Evolutionary conservation across 306 rosid species (phyloP), one percentile per base, ranked within the genome.

Genomic region (Quercus ilex): DNA sequence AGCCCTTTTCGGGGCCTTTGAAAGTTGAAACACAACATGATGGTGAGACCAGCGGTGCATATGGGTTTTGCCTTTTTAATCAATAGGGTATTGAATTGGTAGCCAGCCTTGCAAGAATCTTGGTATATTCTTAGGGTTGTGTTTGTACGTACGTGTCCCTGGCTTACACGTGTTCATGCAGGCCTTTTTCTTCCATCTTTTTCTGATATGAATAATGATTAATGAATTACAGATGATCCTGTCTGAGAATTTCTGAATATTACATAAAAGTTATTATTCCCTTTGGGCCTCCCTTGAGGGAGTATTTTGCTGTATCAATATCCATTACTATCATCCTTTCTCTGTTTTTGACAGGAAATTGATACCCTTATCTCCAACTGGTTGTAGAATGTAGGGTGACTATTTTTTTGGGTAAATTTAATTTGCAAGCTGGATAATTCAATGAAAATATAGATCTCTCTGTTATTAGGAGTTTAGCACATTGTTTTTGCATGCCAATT

Each of bases 21-120:
- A 41, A n/a, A 78, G 10, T 41, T 41, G 46, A 41, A n/a, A 78
- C 71, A 65, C 82, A 69, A 84, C 73, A 49, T 83, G 88, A 85
- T 85, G 77, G 89, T 17, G 84, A 83, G 90, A 55, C 73, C 86
- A 77, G 81, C 92, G 86, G 85, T 83, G 82, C 74, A 55, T 25
- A 49, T 74, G 79, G 85, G 17, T 80, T 82, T 82, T 77, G 69
- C 52, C 77, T 71, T 79, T 83, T 79, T 6, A 1, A 53, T 75
- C 53, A 76, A 38, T 7, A 52, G 84, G 77, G 75, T 67, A 60
- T 31, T 53, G 55, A 58, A 77, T 78, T 88, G 85, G 71, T 26
- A 69, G 74, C 91, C 89, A 89, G 87, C 86, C 86, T 75, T 75
- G 90, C 87, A 77, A 77, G 87, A 86, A 87, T 81, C 76, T 86